Conservation (phyloP, 164 flowering plant species). For the Vitis rupestris region DNA sequence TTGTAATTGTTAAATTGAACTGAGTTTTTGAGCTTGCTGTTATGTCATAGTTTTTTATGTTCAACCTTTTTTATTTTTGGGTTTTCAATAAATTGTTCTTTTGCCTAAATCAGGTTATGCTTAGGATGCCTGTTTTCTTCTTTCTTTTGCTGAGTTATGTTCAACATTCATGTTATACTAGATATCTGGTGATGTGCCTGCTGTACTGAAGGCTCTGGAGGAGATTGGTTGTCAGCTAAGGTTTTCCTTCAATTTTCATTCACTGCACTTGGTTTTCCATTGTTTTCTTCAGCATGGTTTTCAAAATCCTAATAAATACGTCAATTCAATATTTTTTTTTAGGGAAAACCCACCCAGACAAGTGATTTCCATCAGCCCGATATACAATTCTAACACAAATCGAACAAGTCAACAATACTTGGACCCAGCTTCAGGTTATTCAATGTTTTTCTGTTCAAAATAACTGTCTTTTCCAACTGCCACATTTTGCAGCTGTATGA, state of each 20-base stretch:
- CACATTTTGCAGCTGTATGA: slow-evolving; percentile 20
- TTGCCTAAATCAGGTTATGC: neutral
- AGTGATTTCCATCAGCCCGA: slow-evolving; percentile 73
- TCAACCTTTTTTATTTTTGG: no score
- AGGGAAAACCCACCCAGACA: slow-evolving; percentile 83
- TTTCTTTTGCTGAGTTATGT: slow-evolving; percentile 9
- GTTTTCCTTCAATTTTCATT: slow-evolving; percentile 25
- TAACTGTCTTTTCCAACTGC: slow-evolving; percentile 9
- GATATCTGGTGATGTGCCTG: slow-evolving; percentile 77
- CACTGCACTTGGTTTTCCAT: neutral
- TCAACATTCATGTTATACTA: slow-evolving; percentile 16
- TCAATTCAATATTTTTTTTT: slow-evolving; percentile 15
- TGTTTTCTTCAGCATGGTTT: neutral
- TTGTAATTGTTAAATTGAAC: neutral
- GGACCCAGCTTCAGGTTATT: slow-evolving; percentile 71
- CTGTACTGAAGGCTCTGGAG: slow-evolving; percentile 70
- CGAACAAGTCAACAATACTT: slow-evolving; percentile 42
- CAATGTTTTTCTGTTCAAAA: slow-evolving; percentile 11
- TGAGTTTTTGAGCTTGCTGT: neutral
- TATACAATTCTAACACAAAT: slow-evolving; percentile 37
- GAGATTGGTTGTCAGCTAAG: slow-evolving; percentile 73
- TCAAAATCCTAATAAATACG: neutral
- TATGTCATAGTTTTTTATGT: no score
- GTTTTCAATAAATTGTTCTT: neutral
- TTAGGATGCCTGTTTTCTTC: neutral